Conservation (phyloP, 2,329 filamentous ascomycete species). For the Capronia epimyces region DNA sequence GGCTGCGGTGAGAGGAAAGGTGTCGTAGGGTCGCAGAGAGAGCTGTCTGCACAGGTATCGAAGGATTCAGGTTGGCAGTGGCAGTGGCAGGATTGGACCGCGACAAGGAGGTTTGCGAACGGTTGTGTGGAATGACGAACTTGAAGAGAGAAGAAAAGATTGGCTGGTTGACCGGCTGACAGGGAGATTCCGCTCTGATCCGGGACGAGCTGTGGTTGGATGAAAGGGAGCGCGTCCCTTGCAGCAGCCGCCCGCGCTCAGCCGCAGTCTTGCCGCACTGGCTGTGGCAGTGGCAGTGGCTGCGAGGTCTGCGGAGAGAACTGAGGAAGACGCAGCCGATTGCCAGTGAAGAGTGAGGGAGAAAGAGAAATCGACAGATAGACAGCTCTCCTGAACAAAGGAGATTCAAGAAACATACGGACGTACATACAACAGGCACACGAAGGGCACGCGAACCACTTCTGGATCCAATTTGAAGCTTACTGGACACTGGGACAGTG, state of each 20-base stretch:
- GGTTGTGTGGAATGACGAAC: conserved; percentile 17
- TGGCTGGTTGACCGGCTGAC: conserved; percentile 13
- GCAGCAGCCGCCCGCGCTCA: conserved; percentile 21
- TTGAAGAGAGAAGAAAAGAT: conserved; percentile 1
- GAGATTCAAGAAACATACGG: neutral
- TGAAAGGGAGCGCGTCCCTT: conserved; percentile 15
- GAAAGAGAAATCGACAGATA: neutral
- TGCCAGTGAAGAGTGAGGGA: neutral
- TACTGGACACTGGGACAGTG: no score
- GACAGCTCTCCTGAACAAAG: neutral
- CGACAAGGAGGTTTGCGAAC: conserved; percentile 1
- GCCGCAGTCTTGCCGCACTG: conserved; percentile 9
- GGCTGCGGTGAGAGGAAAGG: neutral
- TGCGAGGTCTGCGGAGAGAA: conserved; percentile 8
- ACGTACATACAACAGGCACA: neutral
- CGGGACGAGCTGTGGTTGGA: conserved; percentile 14
- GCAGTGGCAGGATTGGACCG: conserved; percentile 5
- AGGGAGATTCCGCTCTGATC: conserved; percentile 18
- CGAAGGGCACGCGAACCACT: neutral
- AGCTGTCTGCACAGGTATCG: neutral
- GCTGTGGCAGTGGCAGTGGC: neutral
- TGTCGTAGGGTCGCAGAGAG: neutral
- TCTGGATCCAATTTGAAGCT: neutral
- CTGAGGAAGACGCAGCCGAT: neutral
- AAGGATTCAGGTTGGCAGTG: neutral